Base-by-base conservation (phyloP, 805 yeast genomes). In the Lachancea waltii region DNA sequence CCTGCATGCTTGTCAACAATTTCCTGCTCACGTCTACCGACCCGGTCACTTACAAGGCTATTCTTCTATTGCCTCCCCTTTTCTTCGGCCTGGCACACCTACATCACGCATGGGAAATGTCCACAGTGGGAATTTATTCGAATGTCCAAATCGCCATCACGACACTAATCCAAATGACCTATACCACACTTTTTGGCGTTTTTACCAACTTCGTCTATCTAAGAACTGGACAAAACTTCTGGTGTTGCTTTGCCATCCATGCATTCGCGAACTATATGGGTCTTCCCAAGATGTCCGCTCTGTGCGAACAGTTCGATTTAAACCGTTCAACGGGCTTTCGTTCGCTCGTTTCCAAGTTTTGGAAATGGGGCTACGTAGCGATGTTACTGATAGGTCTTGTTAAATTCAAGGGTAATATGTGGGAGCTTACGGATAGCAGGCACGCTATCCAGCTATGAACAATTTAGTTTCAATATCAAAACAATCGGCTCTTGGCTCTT, bases 31-130 rank as follows among this genome's bases (percentile, higher is more conserved):
- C 52, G 14, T 31, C 37, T 5, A 26, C 17, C 3, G 39, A 36
- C 5, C 6, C 23, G 7, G 20, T 19, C 7, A 27, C 36, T 3
- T 19, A 17, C 16, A 40, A 30, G 4, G 31, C 41, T 15, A 39
- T 54, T 21, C 22, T 51, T 5, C 46, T 52, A 50, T 40, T 45
- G 31, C 46, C 55, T 3, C 60, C 61, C 0, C 28, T 57, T 10
- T 58, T 52, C 40, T 61, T 61, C 35, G 64, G 64, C 4, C 30
- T 60, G 4, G 64, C 65, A 0, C 65, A 61, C 38, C 34, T 50
- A 7, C 65, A 61, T 35, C 65, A 61, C 38, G 63, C 56, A 0
- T 58, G 50, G 36, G 63, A 57, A 34, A 28, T 46, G 29, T 45
- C 43, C 16, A 40, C 44, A 5, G 24, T 35, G 11, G 58, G 60